Evolutionary conservation across 768 basidiomycete species (phyloP), one percentile per base, ranked within the genome.

Genomic region (Cystobasidium ongulense): DNA sequence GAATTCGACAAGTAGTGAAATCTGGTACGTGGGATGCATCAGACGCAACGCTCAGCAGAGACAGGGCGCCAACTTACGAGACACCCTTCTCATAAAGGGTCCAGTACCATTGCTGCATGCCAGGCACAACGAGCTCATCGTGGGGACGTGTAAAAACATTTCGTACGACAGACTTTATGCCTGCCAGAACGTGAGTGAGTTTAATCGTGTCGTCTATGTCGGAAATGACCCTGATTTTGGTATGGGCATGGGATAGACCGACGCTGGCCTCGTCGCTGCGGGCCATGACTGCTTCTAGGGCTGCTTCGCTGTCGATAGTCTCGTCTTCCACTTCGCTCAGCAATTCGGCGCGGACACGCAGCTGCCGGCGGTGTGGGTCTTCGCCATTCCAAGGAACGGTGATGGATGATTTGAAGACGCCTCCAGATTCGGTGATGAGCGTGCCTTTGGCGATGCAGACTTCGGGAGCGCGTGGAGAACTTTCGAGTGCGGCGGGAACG

Each of bases 121-220:
- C 91, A 2, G 87, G 88, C 57, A 96, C 90, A 52, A 89, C 82
- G 38, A 87, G 86, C 61, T 97, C 92, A 67, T 85, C 83, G 35
- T 91, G 80, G 67, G 91, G 89, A 77, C 89, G 89, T 18, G 92
- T 92, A 75, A 99, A 98, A 0, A 95, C 92, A 78, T 93, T 95
- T 71, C 88, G 85, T 80, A 97, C 96, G 1, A 91, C 88, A 0
- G 88, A 84, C 50, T 92, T 85, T 0, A 91, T 88, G 0, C 95
- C 95, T 1, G 84, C 83, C 4, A 89, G 78, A n/a, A 99, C 85
- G 57, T 88, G 87, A 0, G 92, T 88, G 29, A 85, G 79, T 79
- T 94, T 94, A 72, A 96, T 85, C 0, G 94, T 97, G 81, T 97
- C 94, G 78, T 97, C 94, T 52, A 97, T 89, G 77, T 97, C 94